Percentiles rank a stretch among this genome's conserved stretches.
Evolutionary conservation across 768 basidiomycete species (phyloP).

Genomic region (Russula virescens): DNA sequence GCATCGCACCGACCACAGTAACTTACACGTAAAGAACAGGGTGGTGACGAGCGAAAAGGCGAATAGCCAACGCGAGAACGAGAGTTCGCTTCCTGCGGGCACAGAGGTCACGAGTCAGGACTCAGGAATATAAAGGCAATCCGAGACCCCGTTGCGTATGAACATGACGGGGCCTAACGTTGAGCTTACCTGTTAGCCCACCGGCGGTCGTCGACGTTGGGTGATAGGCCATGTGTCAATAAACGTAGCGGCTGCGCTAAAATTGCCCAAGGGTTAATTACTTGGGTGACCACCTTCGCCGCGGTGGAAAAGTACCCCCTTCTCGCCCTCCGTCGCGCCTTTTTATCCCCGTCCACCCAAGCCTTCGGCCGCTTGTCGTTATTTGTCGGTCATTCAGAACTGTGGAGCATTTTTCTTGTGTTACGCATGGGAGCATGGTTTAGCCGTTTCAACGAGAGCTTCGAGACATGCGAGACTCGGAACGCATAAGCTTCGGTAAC

Average conservation of each 20-base stretch:
- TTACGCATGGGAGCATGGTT: neutral
- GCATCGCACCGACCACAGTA: neutral
- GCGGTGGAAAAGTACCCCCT: neutral
- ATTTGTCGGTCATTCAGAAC: neutral
- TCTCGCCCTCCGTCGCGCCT: neutral
- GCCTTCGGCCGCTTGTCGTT: neutral
- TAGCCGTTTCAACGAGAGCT: neutral
- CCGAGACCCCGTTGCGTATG: too few relatives aligned
- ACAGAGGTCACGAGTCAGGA: too few relatives aligned
- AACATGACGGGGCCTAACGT: too few relatives aligned
- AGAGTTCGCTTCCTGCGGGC: constrained; percentile 17
- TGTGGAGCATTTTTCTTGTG: neutral
- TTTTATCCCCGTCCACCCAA: neutral
- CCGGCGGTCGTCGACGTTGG: neutral
- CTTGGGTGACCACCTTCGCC: neutral
- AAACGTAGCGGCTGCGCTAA: neutral
- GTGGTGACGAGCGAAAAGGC: constrained; percentile 67
- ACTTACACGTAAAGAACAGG: constrained; percentile 64
- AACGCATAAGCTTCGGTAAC: neutral
- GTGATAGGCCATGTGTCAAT: neutral
- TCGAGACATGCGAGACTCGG: neutral
- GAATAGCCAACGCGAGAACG: constrained; percentile 39
- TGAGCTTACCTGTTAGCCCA: constrained; percentile 1
- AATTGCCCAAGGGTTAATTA: neutral
- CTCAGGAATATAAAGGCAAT: too few relatives aligned